A percentile compares a stretch with the other conserved stretches of the same genome.
phyloP scores from a whole-genome alignment of 73 alveolate genomes.

The Paramecium bursaria region DNA sequence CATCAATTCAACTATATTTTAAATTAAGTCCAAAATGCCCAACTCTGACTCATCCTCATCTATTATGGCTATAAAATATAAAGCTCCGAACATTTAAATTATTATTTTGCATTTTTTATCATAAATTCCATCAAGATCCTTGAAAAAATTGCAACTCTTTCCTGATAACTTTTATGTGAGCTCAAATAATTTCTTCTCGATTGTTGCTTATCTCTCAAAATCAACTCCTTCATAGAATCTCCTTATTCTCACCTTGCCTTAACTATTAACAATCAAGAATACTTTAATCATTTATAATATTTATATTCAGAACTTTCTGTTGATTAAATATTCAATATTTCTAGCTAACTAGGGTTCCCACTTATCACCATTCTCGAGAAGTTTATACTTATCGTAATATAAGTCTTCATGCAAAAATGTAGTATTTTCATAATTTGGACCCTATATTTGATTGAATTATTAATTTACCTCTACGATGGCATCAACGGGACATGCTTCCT shows the following conservation, averaged over 20 bases:
- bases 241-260: slow-evolving; percentile 82
- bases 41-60: slow-evolving; percentile 93
- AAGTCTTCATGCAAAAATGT: slow-evolving; percentile 82
- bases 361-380: slow-evolving; percentile 88
- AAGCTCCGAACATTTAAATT: slow-evolving; percentile 81
- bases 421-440: slow-evolving; percentile 84
- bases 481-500: slow-evolving; percentile 96
- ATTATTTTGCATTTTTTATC: slow-evolving; percentile 72
- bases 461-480: slow-evolving; percentile 86
- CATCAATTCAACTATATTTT: slow-evolving; percentile 86
- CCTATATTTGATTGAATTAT: slow-evolving; percentile 13
- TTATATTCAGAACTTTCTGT: neutral
- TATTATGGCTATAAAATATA: slow-evolving; percentile 81
- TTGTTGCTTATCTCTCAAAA: slow-evolving; percentile 54
- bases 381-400: slow-evolving; percentile 84
- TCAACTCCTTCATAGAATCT: slow-evolving; percentile 80
- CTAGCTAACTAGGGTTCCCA: slow-evolving; percentile 94
- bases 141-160: slow-evolving; percentile 80
- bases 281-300: slow-evolving; percentile 80
- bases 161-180: slow-evolving; percentile 65
- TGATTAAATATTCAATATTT: slow-evolving; percentile 81
- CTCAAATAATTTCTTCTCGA: slow-evolving; percentile 55
- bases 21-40: slow-evolving; percentile 83
- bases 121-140: slow-evolving; percentile 76
- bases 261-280: slow-evolving; percentile 78